These are phyloP conservation scores for Nicotiana obtusifolia DNA, from an alignment of 257 asterid species.

Conservation along the genomic window DNA sequence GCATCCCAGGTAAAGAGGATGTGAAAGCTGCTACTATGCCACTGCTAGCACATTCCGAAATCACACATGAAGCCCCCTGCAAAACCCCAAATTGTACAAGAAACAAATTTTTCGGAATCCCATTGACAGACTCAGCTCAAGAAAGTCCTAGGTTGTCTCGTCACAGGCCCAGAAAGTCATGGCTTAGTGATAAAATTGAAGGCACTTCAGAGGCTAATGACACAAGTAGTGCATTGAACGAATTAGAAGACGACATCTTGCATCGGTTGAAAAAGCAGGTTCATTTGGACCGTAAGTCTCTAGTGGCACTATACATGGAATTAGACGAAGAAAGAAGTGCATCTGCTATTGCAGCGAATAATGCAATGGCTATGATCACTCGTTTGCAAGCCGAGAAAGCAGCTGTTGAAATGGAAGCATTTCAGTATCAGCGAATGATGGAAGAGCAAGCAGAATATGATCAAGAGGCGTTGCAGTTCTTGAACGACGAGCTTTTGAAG, in stretches of 20 bases:
- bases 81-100: constrained; percentile 47
- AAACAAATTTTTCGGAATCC: constrained; percentile 49
- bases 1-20: constrained; percentile 41
- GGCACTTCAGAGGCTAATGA: constrained; percentile 32
- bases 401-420: constrained; percentile 96
- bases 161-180: constrained; percentile 25
- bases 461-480: constrained; percentile 61
- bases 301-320: constrained; percentile 72
- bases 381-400: constrained; percentile 91
- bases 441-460: constrained; percentile 94
- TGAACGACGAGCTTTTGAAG: constrained; percentile 53
- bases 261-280: constrained; percentile 45
- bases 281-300: constrained; percentile 58
- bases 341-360: constrained; percentile 90
- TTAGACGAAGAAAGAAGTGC: constrained; percentile 93
- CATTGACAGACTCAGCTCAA: constrained; percentile 69
- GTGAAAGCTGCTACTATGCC: constrained; percentile 36
- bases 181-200: constrained; percentile 17
- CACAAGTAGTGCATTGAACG: constrained; percentile 21
- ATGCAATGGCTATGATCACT: constrained; percentile 99
- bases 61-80: constrained; percentile 29
- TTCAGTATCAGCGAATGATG: constrained; percentile 98
- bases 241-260: constrained; percentile 33
- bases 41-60: constrained; percentile 38
- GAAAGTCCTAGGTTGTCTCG: constrained; percentile 58